Percentiles rank a stretch among this genome's conserved stretches.
Evolutionary conservation across 106 monocot genomes (phyloP).

Genomic region (Dendrobium nobile): DNA sequence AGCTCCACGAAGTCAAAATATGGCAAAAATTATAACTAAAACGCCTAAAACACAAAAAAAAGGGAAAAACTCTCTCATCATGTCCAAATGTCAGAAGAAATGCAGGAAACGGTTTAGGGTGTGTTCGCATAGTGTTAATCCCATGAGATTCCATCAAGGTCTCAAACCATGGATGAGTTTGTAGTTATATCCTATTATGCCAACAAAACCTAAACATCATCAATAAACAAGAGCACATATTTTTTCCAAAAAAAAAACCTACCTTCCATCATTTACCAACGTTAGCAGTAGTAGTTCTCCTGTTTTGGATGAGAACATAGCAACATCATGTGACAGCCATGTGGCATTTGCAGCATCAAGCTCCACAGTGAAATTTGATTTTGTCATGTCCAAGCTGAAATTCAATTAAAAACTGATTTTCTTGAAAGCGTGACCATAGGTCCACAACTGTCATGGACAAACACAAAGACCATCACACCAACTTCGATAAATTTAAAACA

Average conservation of each 20-base stretch:
- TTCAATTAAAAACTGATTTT: constrained; percentile 2
- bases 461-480: background rate
- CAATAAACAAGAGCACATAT: background rate
- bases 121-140: too few relatives aligned
- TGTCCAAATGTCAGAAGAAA: too few relatives aligned
- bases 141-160: too few relatives aligned
- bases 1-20: background rate
- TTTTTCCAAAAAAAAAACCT: constrained; percentile 4
- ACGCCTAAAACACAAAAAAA: background rate
- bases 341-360: constrained; percentile 91
- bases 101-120: too few relatives aligned
- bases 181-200: too few relatives aligned
- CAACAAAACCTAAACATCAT: background rate
- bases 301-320: constrained; percentile 70
- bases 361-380: constrained; percentile 67
- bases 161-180: too few relatives aligned
- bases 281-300: constrained; percentile 86
- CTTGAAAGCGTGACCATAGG: background rate
- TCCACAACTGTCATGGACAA: background rate
- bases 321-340: constrained; percentile 94
- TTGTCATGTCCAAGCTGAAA: constrained; percentile 76
- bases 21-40: background rate
- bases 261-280: constrained; percentile 92
- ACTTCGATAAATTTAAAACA: background rate
- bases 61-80: background rate